These are phyloP conservation scores for Xylaria acuta DNA, from an alignment of 495 filamentous ascomycete species.

Conservation along the genomic window DNA sequence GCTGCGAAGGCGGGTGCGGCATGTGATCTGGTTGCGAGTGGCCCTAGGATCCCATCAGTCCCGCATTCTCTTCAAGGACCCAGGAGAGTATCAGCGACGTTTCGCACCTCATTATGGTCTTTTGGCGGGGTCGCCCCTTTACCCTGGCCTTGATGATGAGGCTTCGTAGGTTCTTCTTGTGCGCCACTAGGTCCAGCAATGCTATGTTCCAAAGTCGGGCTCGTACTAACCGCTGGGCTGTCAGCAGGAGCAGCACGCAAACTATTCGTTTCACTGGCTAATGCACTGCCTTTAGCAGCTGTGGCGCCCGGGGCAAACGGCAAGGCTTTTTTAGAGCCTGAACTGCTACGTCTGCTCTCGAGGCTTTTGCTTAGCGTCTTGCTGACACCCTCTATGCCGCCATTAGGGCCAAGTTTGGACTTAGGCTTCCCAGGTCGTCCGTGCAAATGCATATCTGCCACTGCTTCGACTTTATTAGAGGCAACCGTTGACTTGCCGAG, in stretches of 20 bases:
- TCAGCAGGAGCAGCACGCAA: constrained; percentile 48
- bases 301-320: constrained; percentile 51
- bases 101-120: constrained; percentile 42
- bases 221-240: constrained; percentile 41
- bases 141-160: constrained; percentile 29
- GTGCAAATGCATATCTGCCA: constrained; percentile 55
- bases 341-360: constrained; percentile 87
- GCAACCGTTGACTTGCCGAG: constrained; percentile 89
- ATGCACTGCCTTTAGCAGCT: constrained; percentile 48
- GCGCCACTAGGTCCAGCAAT: constrained; percentile 28
- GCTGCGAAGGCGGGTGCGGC: constrained; percentile 22
- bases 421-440: constrained; percentile 63
- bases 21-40: constrained; percentile 30
- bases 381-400: constrained; percentile 70
- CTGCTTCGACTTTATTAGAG: constrained; percentile 84
- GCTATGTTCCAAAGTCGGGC: constrained; percentile 42
- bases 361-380: constrained; percentile 85
- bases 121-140: constrained; percentile 22
- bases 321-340: constrained; percentile 73
- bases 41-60: constrained; percentile 42
- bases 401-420: constrained; percentile 46
- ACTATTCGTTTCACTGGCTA: constrained; percentile 58
- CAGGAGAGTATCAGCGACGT: constrained; percentile 38
- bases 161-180: constrained; percentile 28
- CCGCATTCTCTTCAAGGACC: constrained; percentile 39